Evolutionary conservation across 495 filamentous ascomycete species (phyloP), one percentile per base, ranked within the genome.

Genomic region (Saxophila tyrrhenica): DNA sequence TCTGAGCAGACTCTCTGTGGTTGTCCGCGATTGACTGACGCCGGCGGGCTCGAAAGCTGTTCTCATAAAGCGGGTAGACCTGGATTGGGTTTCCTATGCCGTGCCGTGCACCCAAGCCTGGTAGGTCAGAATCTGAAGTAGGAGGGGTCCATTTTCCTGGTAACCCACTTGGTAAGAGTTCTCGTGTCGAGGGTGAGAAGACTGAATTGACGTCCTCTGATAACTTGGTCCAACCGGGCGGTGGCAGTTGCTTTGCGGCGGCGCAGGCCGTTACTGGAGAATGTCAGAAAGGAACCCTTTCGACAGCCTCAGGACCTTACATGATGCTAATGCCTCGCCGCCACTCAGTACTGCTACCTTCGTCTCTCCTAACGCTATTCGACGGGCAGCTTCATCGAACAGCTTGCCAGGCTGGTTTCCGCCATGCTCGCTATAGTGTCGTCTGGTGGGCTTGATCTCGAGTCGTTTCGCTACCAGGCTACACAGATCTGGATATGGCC

Each of bases 31-130:
- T 58, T n/a, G 69, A 66, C 53, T 80, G 77, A 1, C 61, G 56
- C 20, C 73, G 66, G 61, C 72, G 67, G 8, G 75, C 75, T 38
- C 76, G 67, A 50, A 76, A 75, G 2, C 56, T 75, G 52, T 75
- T 74, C 54, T 80, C 77, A 53, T 76, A 78, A 7, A 79, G 39
- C 8, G 77, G 73, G 61, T 80, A 80, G 13, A 79, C 64, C 25
- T 79, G 76, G 32, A 75, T 77, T 1, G 77, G 76, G 11, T 69
- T 61, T 11, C 76, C 76, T 17, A 80, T 66, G 10, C 63, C 64
- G 55, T 79, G 75, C 1, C 58, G 64, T 8, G 67, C 67, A 13
- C 73, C 76, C 21, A 75, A 60, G 59, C 66, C 64, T 68, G 23
- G 43, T 25, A 32, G 9, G 51, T 55, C 43, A 58, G 57, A 45